These are phyloP conservation scores for Boletus rex-veris DNA, from an alignment of 768 basidiomycete genomes.

Conservation along the genomic window DNA sequence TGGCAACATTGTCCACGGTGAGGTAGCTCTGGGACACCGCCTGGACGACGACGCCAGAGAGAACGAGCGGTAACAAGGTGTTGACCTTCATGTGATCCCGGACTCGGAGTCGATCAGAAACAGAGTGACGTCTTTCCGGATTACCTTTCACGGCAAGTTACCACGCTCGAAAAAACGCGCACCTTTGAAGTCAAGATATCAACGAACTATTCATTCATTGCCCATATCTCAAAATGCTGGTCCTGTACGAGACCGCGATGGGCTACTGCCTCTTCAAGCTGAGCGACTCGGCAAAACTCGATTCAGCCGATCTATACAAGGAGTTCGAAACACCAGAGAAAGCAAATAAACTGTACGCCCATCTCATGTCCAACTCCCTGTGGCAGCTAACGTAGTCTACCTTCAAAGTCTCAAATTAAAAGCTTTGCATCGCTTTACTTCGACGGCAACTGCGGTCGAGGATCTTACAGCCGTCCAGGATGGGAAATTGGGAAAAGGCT, in stretches of 20 bases:
- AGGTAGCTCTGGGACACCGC: constrained; percentile 9
- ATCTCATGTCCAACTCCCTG: constrained; percentile 9
- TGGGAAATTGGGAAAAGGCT: constrained; percentile 87
- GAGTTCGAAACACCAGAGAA: constrained; percentile 91
- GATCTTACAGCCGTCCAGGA: constrained; percentile 91
- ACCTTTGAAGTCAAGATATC: not conserved
- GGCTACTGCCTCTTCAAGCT: constrained; percentile 99
- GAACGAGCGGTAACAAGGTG: constrained; percentile 1
- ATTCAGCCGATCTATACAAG: constrained; percentile 82
- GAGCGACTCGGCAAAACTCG: constrained; percentile 82
- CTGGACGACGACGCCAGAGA: not conserved
- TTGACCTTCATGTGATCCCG: not conserved
- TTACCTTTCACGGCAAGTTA: constrained; percentile 28
- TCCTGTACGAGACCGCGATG: constrained; percentile 92
- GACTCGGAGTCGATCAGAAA: no score
- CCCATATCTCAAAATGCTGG: constrained; percentile 63
- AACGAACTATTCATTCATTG: not conserved
- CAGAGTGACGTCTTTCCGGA: not conserved
- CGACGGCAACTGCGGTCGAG: constrained; percentile 95
- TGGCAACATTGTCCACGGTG: not conserved
- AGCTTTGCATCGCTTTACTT: constrained; percentile 93
- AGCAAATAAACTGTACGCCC: constrained; percentile 85
- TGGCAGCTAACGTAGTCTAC: constrained; percentile 7
- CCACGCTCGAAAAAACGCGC: constrained; percentile 34
- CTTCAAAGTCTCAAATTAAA: constrained; percentile 82